Conservation (phyloP, 2,329 filamentous ascomycete species). For the Trichoderma gracile region DNA sequence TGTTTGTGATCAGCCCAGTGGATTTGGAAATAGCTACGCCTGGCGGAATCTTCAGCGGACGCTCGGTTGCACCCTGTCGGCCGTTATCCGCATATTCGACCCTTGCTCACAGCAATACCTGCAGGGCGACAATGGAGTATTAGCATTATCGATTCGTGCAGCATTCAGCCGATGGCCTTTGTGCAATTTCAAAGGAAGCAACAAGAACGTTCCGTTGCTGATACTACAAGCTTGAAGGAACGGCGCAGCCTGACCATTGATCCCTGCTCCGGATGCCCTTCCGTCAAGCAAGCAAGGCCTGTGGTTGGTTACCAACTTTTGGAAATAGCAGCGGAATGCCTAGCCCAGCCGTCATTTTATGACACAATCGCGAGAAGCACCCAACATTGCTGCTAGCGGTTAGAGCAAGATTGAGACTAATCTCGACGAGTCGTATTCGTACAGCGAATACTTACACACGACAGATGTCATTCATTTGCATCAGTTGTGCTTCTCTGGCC, state of each 20-base stretch:
- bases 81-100: background rate
- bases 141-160: background rate
- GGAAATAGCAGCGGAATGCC: constrained; percentile 4
- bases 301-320: constrained; percentile 23
- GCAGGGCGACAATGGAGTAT: constrained; percentile 7
- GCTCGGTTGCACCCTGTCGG: constrained; percentile 11
- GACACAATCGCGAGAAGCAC: constrained; percentile 10
- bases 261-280: constrained; percentile 19
- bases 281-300: constrained; percentile 12
- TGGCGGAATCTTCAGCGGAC: constrained; percentile 22
- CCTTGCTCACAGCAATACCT: constrained; percentile 7
- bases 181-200: background rate
- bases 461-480: background rate
- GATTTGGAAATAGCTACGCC: constrained; percentile 23
- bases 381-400: constrained; percentile 2
- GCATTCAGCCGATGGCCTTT: background rate
- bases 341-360: constrained; percentile 9
- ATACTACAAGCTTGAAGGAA: background rate
- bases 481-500: too few species aligned
- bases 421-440: constrained; percentile 20
- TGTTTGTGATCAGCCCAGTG: constrained; percentile 7
- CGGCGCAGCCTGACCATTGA: background rate
- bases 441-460: background rate
- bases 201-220: background rate
- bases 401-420: constrained; percentile 10